Percentiles rank a stretch among this genome's conserved stretches.
Evolutionary conservation across 768 basidiomycete genomes (phyloP).

Genomic region (Boletellus ananiceps): DNA sequence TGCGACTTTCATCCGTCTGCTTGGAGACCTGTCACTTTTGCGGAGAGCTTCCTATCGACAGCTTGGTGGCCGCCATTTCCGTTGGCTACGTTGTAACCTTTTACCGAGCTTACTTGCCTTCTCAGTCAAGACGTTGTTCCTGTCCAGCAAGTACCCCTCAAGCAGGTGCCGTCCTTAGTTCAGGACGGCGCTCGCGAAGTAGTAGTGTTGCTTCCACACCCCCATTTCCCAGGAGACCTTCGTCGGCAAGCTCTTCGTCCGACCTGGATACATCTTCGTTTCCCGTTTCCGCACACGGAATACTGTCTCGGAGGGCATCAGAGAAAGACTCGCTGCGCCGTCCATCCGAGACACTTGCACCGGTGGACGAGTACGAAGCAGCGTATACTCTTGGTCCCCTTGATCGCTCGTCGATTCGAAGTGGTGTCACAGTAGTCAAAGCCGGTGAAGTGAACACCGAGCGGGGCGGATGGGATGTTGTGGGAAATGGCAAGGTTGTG

Average conservation of each 20-base stretch:
- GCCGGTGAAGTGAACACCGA: slow-evolving; percentile 60
- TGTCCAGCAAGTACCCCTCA: slow-evolving; percentile 53
- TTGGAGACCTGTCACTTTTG: slow-evolving; percentile 65
- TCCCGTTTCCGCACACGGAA: slow-evolving; percentile 77
- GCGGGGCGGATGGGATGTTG: slow-evolving; percentile 74
- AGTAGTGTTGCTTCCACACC: slow-evolving; percentile 48
- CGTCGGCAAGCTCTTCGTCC: slow-evolving; percentile 37
- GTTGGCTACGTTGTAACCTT: slow-evolving; percentile 60
- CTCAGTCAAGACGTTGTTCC: slow-evolving; percentile 59
- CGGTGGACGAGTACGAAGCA: slow-evolving; percentile 30
- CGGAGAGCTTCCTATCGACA: slow-evolving; percentile 61
- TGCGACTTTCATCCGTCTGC: slow-evolving; percentile 56
- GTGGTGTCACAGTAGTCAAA: slow-evolving; percentile 50
- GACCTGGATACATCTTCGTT: slow-evolving; percentile 50
- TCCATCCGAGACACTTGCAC: slow-evolving; percentile 42
- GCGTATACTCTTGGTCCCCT: slow-evolving; percentile 31
- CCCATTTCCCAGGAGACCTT: slow-evolving; percentile 48
- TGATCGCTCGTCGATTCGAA: slow-evolving; percentile 34
- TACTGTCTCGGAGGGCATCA: slow-evolving; percentile 66
- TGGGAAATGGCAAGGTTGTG: slow-evolving; percentile 45
- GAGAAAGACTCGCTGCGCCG: slow-evolving; percentile 60
- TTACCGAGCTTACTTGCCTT: slow-evolving; percentile 57
- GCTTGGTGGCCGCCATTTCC: slow-evolving; percentile 62
- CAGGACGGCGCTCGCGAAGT: slow-evolving; percentile 58
- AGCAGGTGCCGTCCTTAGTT: slow-evolving; percentile 40